These are phyloP conservation scores for Blastocystis sp. DNA, from an alignment of 352 stramenopile genomes.

Conservation along the genomic window DNA sequence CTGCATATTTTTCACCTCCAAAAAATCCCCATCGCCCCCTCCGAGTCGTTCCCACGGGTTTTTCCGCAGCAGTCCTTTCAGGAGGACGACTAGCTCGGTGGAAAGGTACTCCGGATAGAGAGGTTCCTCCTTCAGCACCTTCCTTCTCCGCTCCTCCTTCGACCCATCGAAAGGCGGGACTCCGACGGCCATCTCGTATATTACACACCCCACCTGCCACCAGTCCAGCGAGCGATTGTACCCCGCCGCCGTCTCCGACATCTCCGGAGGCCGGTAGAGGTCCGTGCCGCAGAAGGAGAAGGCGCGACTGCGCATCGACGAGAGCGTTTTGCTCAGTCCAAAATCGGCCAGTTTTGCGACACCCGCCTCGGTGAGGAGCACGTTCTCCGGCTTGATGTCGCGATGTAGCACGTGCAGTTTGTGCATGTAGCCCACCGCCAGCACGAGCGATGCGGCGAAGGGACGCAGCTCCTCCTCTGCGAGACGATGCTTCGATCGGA, in stretches of 20 bases:
- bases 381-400: slow-evolving; percentile 59
- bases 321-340: slow-evolving; percentile 49
- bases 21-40: slow-evolving; percentile 18
- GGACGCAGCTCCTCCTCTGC: background rate
- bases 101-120: background rate
- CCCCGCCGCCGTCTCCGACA: background rate
- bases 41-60: slow-evolving; percentile 24
- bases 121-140: slow-evolving; percentile 24
- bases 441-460: background rate
- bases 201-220: slow-evolving; percentile 54
- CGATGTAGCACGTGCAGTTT: slow-evolving; percentile 31
- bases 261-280: slow-evolving; percentile 56
- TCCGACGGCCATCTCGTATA: slow-evolving; percentile 46
- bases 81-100: background rate
- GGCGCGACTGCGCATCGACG: slow-evolving; percentile 5
- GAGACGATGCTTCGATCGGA: background rate
- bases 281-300: slow-evolving; percentile 60
- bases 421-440: slow-evolving; percentile 27
- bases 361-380: background rate
- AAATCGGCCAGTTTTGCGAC: slow-evolving; percentile 55
- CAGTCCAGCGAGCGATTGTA: slow-evolving; percentile 51
- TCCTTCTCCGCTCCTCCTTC: background rate
- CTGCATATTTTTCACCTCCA: slow-evolving; percentile 8
- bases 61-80: slow-evolving; percentile 51
- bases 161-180: background rate